A percentile compares a stretch with the other conserved stretches of the same genome.
Conservation (phyloP, 331 rosid species). For the Prunus yedoensis region DNA sequence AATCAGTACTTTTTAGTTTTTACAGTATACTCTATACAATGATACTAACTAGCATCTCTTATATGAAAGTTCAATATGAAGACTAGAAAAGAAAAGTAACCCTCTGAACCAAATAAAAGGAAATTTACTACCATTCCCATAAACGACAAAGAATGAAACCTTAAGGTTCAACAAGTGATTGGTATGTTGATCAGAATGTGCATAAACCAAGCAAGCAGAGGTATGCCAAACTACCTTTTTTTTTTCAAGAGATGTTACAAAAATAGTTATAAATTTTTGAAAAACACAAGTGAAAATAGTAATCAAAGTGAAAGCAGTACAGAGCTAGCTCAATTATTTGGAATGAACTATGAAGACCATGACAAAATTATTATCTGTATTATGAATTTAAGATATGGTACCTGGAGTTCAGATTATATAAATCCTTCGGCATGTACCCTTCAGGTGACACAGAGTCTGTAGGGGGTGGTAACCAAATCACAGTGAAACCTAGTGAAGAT, state of each 20-base stretch:
- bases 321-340: background rate
- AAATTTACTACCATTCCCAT: background rate
- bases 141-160: background rate
- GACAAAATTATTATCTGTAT: background rate
- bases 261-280: background rate
- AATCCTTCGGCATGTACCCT: constrained; percentile 97
- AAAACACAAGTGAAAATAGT: background rate
- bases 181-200: background rate
- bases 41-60: background rate
- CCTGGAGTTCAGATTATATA: constrained; percentile 93
- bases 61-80: background rate
- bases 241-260: background rate
- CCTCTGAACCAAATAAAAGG: background rate
- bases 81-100: background rate
- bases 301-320: background rate
- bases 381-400: constrained; percentile 24
- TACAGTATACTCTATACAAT: constrained; percentile 1
- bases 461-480: constrained; percentile 97
- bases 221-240: background rate
- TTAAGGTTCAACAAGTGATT: background rate
- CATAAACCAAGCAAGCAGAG: background rate
- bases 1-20: constrained; percentile 10
- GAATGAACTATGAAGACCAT: background rate
- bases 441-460: constrained; percentile 94
- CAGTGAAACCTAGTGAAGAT: constrained; percentile 79